Base-by-base conservation (phyloP, 2,329 filamentous ascomycete genomes). In the Dactylellina leptospora region DNA sequence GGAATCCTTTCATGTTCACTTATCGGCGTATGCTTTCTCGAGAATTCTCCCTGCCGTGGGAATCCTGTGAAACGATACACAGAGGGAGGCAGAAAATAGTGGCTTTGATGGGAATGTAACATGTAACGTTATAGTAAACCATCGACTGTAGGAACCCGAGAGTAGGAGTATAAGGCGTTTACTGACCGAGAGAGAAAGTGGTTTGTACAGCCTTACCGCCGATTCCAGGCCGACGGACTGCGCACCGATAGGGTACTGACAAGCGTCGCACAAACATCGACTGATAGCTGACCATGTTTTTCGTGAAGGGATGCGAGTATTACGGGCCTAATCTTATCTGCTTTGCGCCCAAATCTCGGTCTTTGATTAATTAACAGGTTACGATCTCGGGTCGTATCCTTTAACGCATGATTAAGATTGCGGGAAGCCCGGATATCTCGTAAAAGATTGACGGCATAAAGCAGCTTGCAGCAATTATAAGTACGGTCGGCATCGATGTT, bases 121-220 rank as follows among this genome's bases (percentile, higher is more conserved):
- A 22, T 48, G 45, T 45, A 61, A 53, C 58, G 58, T 61, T 53
- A 61, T 61, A 44, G 5, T 4, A 18, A n/a, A n/a, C n/a, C n/a
- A n/a, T n/a, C n/a, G n/a, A n/a, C n/a, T n/a, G n/a, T n/a, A 18
- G 25, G 3, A 23, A 10, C 38, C 11, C 28, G 28, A 40, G 18
- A 11, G 10, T 5, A 40, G 4, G 36, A 16, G 18, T 40, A 40
- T 40, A 40, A 40, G 36, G 1, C 11, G 36, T 40, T 40, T 40
- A n/a, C 10, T n/a, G 30, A 33, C 30, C 13, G 6, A 13, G 6
- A 6, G 30, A 6, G 6, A 13, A 33, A 33, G 30, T 33, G 30
- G 6, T 33, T 6, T 13, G 30, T 33, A 13, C 30, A 13, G 13
- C 30, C 13, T 33, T 13, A 13, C 30, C 30, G 30, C 30, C 30